Base-by-base conservation (phyloP, 2,329 filamentous ascomycete genomes). In the Fusarium nanum region DNA sequence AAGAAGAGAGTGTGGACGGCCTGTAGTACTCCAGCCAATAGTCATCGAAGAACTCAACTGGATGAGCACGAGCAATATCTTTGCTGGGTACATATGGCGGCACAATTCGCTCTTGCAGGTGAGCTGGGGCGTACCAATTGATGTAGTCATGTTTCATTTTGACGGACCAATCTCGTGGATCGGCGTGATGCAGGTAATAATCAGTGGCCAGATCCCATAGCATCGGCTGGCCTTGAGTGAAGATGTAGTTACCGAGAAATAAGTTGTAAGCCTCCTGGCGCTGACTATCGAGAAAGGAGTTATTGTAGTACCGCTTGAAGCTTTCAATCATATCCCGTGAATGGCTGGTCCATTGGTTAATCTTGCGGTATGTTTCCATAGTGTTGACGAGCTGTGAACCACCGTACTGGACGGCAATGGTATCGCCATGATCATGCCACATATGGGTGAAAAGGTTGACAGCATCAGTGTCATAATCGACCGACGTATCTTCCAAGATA, bases 241-340 rank as follows among this genome's bases (percentile, higher is more conserved):
- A 98, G 53, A 94, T 93, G 78, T 99, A 99, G 76, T 98, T 98
- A 9, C 96, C 96, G 2, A 99, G 86, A 76, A 99, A 99, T 12
- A 99, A 84, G 73, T 99, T 99, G 80, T 98, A 98, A 1, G 96
- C 96, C 80, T 99, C 96, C 80, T 99, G 96, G 32, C 96, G 90
- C 78, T 99, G 96, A n/a, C 92, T 94, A 79, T 99, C 96, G 11
- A 99, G 87, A 78, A 99, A 99, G 0, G 95, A 97, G 77, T 99
- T 99, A 82, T 98, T 97, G 80, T 99, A 99, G 79, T 98, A 99
- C 28, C 96, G 89, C 80, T 98, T 99, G 84, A 99, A 98, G 78
- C 93, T 97, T 81, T 99, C 96, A 23, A 99, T 94, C 95, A 99
- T 98, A 79, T 99, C 96, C 72, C 96, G 88, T 4, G 95, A 98